These are phyloP conservation scores for Cytospora piceicola DNA, from an alignment of 2,329 filamentous ascomycete genomes.

Conservation along the genomic window DNA sequence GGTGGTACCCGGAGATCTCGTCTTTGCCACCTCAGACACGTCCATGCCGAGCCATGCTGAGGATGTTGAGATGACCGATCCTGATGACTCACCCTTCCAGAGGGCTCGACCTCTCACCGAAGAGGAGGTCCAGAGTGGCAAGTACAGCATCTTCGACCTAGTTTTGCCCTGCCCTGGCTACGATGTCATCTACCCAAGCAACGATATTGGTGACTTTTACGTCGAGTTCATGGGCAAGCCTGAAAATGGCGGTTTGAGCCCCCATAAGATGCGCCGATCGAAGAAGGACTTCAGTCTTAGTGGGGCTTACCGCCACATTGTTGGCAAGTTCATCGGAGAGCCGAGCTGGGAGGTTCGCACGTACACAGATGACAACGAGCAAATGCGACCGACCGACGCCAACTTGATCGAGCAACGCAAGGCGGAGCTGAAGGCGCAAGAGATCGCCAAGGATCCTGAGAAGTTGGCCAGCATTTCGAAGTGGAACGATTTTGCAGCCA, in stretches of 20 bases:
- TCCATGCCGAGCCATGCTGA: slow-evolving; percentile 52
- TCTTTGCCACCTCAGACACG: slow-evolving; percentile 56
- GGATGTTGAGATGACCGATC: slow-evolving; percentile 62
- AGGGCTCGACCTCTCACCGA: slow-evolving; percentile 73
- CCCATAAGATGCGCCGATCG: slow-evolving; percentile 81
- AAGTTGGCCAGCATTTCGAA: slow-evolving; percentile 29
- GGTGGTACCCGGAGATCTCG: slow-evolving; percentile 84
- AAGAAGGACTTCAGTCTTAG: slow-evolving; percentile 88
- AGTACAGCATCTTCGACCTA: slow-evolving; percentile 82
- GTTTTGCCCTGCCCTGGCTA: slow-evolving; percentile 92
- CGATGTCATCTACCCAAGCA: slow-evolving; percentile 83
- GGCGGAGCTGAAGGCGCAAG: slow-evolving; percentile 34
- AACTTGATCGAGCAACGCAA: slow-evolving; percentile 63
- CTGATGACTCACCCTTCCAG: slow-evolving; percentile 48
- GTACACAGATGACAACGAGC: slow-evolving; percentile 74
- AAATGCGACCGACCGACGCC: slow-evolving; percentile 87
- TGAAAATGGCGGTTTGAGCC: slow-evolving; percentile 77
- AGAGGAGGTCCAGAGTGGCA: slow-evolving; percentile 76
- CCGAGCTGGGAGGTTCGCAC: slow-evolving; percentile 70
- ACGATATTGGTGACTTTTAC: slow-evolving; percentile 85
- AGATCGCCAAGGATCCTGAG: slow-evolving; percentile 33
- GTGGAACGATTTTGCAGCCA: slow-evolving; percentile 1
- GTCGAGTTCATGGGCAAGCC: slow-evolving; percentile 81
- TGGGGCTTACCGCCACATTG: slow-evolving; percentile 84
- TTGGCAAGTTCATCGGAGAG: slow-evolving; percentile 69